Percentiles rank a stretch among this genome's conserved stretches.
These are phyloP conservation scores for Chrysosphaeria jannelii DNA, from an alignment of 2,329 filamentous ascomycete genomes.

Conservation along the genomic window DNA sequence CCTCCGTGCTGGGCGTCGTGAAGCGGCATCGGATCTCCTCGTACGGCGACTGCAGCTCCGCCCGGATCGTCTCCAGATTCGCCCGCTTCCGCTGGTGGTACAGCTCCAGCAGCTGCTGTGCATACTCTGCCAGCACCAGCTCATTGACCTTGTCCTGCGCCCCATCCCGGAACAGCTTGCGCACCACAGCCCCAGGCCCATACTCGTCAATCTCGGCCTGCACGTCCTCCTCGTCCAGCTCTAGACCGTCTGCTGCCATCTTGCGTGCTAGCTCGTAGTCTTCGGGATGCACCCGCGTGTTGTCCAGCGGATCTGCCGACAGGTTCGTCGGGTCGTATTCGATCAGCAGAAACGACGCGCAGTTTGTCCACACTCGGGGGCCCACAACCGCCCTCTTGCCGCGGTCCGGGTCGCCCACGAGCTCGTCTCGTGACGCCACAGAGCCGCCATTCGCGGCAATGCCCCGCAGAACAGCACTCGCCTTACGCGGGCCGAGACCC, in stretches of 20 bases:
- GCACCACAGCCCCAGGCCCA: conserved; percentile 66
- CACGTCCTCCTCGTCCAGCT: conserved; percentile 92
- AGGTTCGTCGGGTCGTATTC: conserved; percentile 60
- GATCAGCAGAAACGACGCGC: conserved; percentile 80
- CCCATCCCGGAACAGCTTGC: conserved; percentile 82
- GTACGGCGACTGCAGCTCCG: conserved; percentile 73
- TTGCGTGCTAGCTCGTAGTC: conserved; percentile 95
- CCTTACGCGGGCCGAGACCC: conserved; percentile 77
- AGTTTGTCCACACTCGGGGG: conserved; percentile 83
- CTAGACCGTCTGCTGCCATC: conserved; percentile 89
- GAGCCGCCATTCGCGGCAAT: conserved; percentile 76
- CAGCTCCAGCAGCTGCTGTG: conserved; percentile 75
- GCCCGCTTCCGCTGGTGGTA: conserved; percentile 87
- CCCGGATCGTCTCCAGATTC: conserved; percentile 84
- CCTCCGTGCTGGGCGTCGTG: conserved; percentile 33
- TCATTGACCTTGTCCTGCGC: conserved; percentile 90
- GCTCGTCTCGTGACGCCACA: conserved; percentile 56
- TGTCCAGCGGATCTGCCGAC: conserved; percentile 74
- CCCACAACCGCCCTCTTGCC: conserved; percentile 55
- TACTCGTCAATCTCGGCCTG: conserved; percentile 81
- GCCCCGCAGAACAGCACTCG: conserved; percentile 56
- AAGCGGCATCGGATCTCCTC: conserved; percentile 78
- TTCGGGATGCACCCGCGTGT: conserved; percentile 89
- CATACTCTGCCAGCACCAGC: conserved; percentile 84
- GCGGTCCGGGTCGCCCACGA: conserved; percentile 64